These are phyloP conservation scores for Aulographum hederae DNA, from an alignment of 2,329 filamentous ascomycete genomes.

Conservation along the genomic window DNA sequence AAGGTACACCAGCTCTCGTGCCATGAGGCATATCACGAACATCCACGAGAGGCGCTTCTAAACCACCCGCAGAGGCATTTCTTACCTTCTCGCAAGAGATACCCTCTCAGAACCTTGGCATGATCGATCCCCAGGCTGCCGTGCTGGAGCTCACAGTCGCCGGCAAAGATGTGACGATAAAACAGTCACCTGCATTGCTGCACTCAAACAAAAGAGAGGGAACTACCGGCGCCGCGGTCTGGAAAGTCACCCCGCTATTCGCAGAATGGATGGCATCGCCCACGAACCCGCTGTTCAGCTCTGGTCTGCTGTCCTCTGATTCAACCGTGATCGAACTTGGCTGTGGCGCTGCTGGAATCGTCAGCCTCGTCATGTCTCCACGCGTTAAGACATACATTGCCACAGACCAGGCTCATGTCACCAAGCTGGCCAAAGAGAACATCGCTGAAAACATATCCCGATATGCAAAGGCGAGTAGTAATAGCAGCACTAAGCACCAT, in stretches of 20 bases:
- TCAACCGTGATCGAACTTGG: slow-evolving; percentile 66
- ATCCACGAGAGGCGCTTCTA: too few relatives aligned
- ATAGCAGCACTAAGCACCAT: too few relatives aligned
- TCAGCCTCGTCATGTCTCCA: slow-evolving; percentile 49
- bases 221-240: slow-evolving; percentile 66
- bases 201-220: slow-evolving; percentile 55
- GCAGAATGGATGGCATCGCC: slow-evolving; percentile 58
- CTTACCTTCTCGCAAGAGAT: slow-evolving; percentile 63
- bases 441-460: slow-evolving; percentile 40
- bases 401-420: slow-evolving; percentile 78
- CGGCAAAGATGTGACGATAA: slow-evolving; percentile 53
- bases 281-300: slow-evolving; percentile 42
- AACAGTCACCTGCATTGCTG: slow-evolving; percentile 70
- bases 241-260: slow-evolving; percentile 76
- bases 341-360: slow-evolving; percentile 68
- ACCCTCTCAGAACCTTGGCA: slow-evolving; percentile 63
- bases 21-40: too few relatives aligned
- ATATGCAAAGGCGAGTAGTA: neutral
- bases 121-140: slow-evolving; percentile 54
- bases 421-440: slow-evolving; percentile 60
- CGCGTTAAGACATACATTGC: slow-evolving; percentile 49
- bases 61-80: slow-evolving; percentile 75
- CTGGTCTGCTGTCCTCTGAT: slow-evolving; percentile 30
- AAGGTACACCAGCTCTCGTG: too few relatives aligned
- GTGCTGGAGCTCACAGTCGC: slow-evolving; percentile 49